Conservation (phyloP, 73 alveolate species). For the Paramecium octaurelia region DNA sequence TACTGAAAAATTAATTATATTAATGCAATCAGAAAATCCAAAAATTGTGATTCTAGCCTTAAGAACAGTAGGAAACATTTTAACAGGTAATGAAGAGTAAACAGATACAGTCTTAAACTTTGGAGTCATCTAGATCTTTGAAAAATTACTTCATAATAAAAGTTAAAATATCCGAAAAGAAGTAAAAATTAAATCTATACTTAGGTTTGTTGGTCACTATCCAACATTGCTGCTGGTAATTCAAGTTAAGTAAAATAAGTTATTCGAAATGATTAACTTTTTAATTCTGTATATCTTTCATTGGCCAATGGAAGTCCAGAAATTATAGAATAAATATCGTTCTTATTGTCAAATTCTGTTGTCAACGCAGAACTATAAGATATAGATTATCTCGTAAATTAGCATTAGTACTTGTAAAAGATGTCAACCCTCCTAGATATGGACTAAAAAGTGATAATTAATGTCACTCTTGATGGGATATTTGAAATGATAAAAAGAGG, state of each 20-base stretch:
- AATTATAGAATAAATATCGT: background rate
- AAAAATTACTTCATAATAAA: background rate
- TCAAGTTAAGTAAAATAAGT: background rate
- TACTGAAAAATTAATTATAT: background rate
- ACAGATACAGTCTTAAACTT: background rate
- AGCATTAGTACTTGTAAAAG: background rate
- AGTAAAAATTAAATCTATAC: background rate
- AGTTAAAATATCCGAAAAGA: background rate
- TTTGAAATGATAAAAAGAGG: background rate
- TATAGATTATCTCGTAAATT: background rate
- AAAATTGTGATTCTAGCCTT: background rate
- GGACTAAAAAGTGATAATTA: background rate
- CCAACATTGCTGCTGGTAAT: background rate
- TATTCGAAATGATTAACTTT: background rate
- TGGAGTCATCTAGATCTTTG: background rate
- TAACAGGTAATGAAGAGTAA: background rate
- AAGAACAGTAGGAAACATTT: background rate
- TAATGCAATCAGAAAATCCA: background rate
- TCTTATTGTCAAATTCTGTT: background rate
- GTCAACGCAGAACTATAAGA: background rate
- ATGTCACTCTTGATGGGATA: background rate
- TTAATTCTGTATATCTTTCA: background rate
- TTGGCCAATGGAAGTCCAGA: background rate
- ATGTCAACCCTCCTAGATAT: background rate
- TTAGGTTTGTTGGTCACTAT: background rate